Base-by-base conservation (phyloP, 208 protist species). In the Trypanosoma lewisi region DNA sequence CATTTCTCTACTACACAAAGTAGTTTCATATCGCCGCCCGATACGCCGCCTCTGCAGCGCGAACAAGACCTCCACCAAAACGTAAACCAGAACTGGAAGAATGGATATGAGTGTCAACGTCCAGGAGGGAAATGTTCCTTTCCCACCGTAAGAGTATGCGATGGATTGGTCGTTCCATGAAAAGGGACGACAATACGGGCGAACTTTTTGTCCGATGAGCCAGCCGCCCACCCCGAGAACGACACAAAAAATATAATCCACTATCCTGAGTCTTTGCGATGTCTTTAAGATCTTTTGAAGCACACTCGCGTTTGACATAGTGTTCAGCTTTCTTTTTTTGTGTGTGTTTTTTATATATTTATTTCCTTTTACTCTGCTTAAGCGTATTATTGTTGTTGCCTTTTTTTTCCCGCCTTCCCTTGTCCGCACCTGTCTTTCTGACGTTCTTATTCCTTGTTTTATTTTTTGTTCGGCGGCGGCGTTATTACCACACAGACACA, bases 131-230 rank as follows among this genome's bases (percentile, higher is more conserved):
- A 91, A 85, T 0, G 78, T 80, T 17, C 55, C 63, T 1, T 25
- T 5, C 5, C 34, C 63, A 17, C 41, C 62, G 68, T 74, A 80
- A 0, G 80, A 60, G 41, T 76, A 62, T 48, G 27, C 23, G 47
- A 91, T 85, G 30, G 57, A 69, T 0, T 53, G 17, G 48, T 91
- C 84, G 0, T 56, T 51, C 80, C 77, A 84, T 4, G 67, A 76
- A 53, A 91, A 91, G 0, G 53, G n/a, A 0, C 80, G 67, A 62
- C 84, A 91, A 67, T 78, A 53, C 0, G 78, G 80, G 12, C 11
- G 34, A 17, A 65, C 50, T 9, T 36, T n/a, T 11, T 30, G 3
- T 17, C 50, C 66, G 6, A 71, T 42, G 17, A 44, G 14, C n/a
- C 2, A 36, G 6, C 44, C 51, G 34, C 3, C 66, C 1, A 64